These are phyloP conservation scores for Calonectria pauciramosa DNA, from an alignment of 2,329 filamentous ascomycete genomes.

Conservation along the genomic window DNA sequence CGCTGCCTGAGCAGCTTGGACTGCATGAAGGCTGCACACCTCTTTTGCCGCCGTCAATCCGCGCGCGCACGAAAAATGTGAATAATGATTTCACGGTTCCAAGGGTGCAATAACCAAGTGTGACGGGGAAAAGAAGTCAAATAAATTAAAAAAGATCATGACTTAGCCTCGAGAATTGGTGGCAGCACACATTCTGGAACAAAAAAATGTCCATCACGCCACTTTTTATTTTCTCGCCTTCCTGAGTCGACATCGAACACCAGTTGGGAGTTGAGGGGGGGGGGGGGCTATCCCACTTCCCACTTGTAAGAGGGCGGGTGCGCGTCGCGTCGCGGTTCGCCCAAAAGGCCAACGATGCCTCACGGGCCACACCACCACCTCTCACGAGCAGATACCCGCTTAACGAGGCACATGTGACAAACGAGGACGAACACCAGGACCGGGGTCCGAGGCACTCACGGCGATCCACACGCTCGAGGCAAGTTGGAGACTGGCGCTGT, in stretches of 20 bases:
- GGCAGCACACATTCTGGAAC: not conserved
- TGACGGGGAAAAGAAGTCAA: not conserved
- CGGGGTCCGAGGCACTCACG: conserved; percentile 24
- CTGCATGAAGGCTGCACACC: conserved; percentile 1
- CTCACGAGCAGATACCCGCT: conserved; percentile 10
- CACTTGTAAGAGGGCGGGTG: conserved; percentile 11
- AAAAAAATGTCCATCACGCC: not conserved
- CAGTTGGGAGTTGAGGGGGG: too few species aligned
- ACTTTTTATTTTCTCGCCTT: not conserved
- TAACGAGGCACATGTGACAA: conserved; percentile 18
- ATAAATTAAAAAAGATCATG: not conserved
- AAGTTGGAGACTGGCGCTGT: conserved; percentile 20
- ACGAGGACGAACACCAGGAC: conserved; percentile 9
- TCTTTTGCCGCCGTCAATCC: not conserved
- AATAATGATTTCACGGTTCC: conserved; percentile 2
- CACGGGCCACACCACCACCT: conserved; percentile 11
- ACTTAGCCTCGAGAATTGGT: not conserved
- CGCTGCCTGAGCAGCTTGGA: conserved; percentile 2
- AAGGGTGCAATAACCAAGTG: not conserved
- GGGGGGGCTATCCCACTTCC: not conserved
- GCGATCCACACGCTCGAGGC: conserved; percentile 25
- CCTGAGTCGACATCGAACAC: not conserved
- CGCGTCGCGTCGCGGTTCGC: conserved; percentile 29
- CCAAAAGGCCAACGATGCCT: conserved; percentile 25
- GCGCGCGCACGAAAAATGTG: not conserved